Percentiles rank a stretch among this genome's conserved stretches.
phyloP scores from a whole-genome alignment of 106 monocot species.

The Dendrobium officinale region DNA sequence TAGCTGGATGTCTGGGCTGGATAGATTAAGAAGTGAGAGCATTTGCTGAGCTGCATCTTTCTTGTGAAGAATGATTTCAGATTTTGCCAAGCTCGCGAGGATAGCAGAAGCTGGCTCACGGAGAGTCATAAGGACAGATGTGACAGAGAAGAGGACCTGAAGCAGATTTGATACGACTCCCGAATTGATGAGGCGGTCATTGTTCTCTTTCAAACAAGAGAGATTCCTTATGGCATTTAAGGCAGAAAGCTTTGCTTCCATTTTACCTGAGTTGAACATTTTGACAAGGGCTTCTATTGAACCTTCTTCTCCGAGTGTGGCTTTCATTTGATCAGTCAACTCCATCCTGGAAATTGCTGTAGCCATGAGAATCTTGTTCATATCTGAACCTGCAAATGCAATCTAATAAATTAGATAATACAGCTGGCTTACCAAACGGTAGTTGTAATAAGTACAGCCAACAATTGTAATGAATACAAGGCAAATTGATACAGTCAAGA shows the following conservation, averaged over 20 bases:
- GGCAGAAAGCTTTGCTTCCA: constrained; percentile 69
- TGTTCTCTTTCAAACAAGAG: constrained; percentile 41
- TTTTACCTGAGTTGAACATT: constrained; percentile 69
- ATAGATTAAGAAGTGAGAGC: constrained; percentile 67
- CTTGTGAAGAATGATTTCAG: constrained; percentile 44
- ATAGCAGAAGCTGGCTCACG: constrained; percentile 71
- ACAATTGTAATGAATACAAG: too few species aligned
- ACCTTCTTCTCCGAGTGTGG: constrained; percentile 59
- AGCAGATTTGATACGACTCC: constrained; percentile 50
- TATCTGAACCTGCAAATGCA: constrained; percentile 65
- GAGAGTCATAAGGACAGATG: constrained; percentile 73
- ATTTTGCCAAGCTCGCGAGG: constrained; percentile 54
- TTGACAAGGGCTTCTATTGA: constrained; percentile 51
- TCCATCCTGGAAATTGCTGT: constrained; percentile 66
- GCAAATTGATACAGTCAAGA: too few species aligned
- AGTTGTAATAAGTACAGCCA: too few species aligned
- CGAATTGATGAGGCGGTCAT: constrained; percentile 36
- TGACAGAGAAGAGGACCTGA: constrained; percentile 83
- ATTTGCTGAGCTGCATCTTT: constrained; percentile 55
- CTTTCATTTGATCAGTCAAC: constrained; percentile 66
- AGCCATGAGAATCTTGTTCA: constrained; percentile 92
- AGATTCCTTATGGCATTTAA: constrained; percentile 64
- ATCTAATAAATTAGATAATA: not conserved
- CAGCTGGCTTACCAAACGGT: too few species aligned
- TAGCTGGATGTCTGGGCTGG: constrained; percentile 46